Evolutionary conservation across 163 green algal genomes (phyloP).

Genomic region (Coccomyxa subellipsoidea): DNA sequence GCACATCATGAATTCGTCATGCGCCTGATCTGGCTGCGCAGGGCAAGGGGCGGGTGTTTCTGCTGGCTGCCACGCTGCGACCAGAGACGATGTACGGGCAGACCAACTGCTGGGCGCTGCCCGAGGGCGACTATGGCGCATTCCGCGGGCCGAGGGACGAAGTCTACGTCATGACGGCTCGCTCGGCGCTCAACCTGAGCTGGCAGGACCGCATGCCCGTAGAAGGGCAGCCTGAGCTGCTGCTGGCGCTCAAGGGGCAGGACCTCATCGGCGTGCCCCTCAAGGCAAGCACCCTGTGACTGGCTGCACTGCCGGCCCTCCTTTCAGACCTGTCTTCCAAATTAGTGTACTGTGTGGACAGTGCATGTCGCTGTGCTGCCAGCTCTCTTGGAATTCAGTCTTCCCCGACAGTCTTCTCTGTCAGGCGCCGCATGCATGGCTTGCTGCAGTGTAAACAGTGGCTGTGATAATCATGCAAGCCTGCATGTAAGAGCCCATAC

Average conservation of each 20-base stretch:
- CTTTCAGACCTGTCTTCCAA: neutral
- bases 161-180: slow-evolving; percentile 86
- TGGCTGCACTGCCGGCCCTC: too few relatives aligned
- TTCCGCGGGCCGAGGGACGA: slow-evolving; percentile 45
- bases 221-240: slow-evolving; percentile 65
- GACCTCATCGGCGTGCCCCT: slow-evolving; percentile 93
- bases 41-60: slow-evolving; percentile 72
- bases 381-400: too few relatives aligned
- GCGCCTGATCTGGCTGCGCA: neutral
- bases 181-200: slow-evolving; percentile 85
- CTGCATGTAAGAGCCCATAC: too few relatives aligned
- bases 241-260: slow-evolving; percentile 80
- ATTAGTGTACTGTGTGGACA: too few relatives aligned
- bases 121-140: slow-evolving; percentile 60
- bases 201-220: slow-evolving; percentile 72
- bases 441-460: too few relatives aligned
- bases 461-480: too few relatives aligned
- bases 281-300: slow-evolving; percentile 26
- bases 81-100: slow-evolving; percentile 99
- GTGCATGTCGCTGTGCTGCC: too few relatives aligned
- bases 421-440: too few relatives aligned
- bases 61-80: slow-evolving; percentile 93
- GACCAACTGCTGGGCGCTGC: slow-evolving; percentile 98
- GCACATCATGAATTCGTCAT: too few relatives aligned
- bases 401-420: too few relatives aligned